A percentile compares a stretch with the other conserved stretches of the same genome.
phyloP scores from a whole-genome alignment of 805 yeast species.

The Candida pseudofarinosa region DNA sequence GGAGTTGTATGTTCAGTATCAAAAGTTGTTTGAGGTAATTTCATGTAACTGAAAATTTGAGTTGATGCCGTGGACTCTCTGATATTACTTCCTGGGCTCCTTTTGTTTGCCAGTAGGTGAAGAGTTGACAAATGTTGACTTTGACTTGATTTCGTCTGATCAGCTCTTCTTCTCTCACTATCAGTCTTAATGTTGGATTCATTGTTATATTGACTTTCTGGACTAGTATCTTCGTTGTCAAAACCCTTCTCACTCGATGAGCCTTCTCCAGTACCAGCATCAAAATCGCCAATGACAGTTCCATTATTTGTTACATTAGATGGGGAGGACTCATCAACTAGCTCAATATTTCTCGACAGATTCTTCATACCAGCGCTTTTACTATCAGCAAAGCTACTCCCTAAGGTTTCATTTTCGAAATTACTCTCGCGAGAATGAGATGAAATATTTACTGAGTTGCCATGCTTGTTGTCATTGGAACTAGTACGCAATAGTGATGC shows the following conservation, averaged over 20 bases:
- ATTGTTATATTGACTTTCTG: background rate
- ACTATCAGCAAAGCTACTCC: background rate
- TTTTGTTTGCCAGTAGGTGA: constrained; percentile 2
- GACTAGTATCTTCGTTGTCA: background rate
- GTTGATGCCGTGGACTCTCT: constrained; percentile 23
- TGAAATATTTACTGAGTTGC: background rate
- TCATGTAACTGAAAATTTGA: constrained; percentile 27
- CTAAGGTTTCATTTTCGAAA: background rate
- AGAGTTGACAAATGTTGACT: background rate
- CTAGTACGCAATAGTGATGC: background rate
- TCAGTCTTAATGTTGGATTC: background rate
- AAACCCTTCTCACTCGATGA: background rate
- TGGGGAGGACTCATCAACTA: background rate
- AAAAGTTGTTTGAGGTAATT: constrained; percentile 2
- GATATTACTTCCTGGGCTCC: constrained; percentile 1
- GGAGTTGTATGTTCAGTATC: background rate
- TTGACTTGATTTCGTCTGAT: background rate
- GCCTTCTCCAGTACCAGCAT: background rate
- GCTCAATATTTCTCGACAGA: background rate
- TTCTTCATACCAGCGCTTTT: background rate
- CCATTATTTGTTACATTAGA: background rate
- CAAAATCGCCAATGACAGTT: background rate
- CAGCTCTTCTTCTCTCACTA: background rate
- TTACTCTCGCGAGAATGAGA: background rate
- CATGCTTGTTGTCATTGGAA: background rate